Base-by-base conservation (phyloP, 1,284 basidiomycete genomes). In the Fomitopsis schrenkii region DNA sequence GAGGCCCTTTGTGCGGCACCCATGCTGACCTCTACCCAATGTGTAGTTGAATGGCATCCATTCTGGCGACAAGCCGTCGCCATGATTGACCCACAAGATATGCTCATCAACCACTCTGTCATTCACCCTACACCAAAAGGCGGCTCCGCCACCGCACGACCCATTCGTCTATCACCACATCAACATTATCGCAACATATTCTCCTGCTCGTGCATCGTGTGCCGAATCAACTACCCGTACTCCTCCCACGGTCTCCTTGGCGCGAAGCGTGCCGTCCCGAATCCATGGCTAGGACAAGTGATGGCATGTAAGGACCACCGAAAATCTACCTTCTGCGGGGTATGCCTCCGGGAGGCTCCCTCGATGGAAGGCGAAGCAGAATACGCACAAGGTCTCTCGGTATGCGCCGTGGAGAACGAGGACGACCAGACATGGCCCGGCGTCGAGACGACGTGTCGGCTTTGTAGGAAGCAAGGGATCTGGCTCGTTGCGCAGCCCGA, bases 341-440 rank as follows among this genome's bases (percentile, higher is more conserved):
- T 89, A 8, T 91, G 89, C 70, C 77, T 91, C 6, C 80, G 83
- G n/a, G 86, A 89, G 62, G 77, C 80, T 0, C 80, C 82, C 5
- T 68, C 75, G 0, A 74, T 74, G 28, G 81, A 82, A 59, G 69
- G 74, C 15, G 76, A 80, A 62, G 66, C 78, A 57, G 74, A 78
- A 62, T 70, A 73, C 60, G 61, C 78, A 65, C 66, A 69, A 38
- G 66, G 73, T 60, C 61, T 72, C 60, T 59, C 72, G 59, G 78
- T 86, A 6, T 80, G 77, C 41, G 83, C 85, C 62, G 74, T 82
- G 3, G 86, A 88, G 68, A 91, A 90, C 66, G 88, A 90, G 64
- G 88, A 91, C 68, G 80, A 83, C 17, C 84, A 87, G 14, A 80
- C 81, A 0, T 90, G 86, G 83, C 84, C 86, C 0, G 77, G 78